Evolutionary conservation across 768 basidiomycete genomes (phyloP), one percentile per base, ranked within the genome.

Genomic region (Pleurotus pulmonarius): DNA sequence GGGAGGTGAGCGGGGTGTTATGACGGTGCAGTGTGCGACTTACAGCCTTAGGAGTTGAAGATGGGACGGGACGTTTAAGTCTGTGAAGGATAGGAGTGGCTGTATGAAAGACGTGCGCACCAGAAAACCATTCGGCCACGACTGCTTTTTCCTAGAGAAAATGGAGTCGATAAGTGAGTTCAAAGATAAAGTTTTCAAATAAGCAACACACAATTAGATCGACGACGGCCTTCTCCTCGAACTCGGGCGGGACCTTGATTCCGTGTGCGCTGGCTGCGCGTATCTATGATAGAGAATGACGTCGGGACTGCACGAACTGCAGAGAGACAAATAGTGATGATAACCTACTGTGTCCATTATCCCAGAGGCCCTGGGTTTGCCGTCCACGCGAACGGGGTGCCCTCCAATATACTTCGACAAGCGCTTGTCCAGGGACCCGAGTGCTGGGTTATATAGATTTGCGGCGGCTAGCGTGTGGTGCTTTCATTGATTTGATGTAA

Each of bases 51-150:
- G 41, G 24, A 51, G 56, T 59, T 34, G 41, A 52, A 54, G 53
- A 51, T 57, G 56, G 57, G 58, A 49, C n/a, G n/a, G n/a, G n/a
- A n/a, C n/a, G n/a, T n/a, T n/a, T n/a, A n/a, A n/a, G n/a, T n/a
- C n/a, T n/a, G n/a, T n/a, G n/a, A n/a, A n/a, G n/a, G n/a, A n/a
- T n/a, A n/a, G n/a, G n/a, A n/a, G 24, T 38, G 53, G 18, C 26
- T 49, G 7, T 12, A 40, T 5, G 12, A 41, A 45, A 37, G 20
- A 13, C 2, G 34, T 37, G 66, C 70, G 22, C 60, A 74, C 86
- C 83, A 73, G 81, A 76, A 66, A 88, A 93, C 90, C 90, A 92
- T 67, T 94, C 90, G 47, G 78, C 79, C 22, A 87, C 81, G 3
- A 90, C 84, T 16, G 88, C 90, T 54, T 75, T 75, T 70, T 93